phyloP scores from a whole-genome alignment of 2,329 filamentous ascomycete species.

The Pseudogymnoascus verrucosus region DNA sequence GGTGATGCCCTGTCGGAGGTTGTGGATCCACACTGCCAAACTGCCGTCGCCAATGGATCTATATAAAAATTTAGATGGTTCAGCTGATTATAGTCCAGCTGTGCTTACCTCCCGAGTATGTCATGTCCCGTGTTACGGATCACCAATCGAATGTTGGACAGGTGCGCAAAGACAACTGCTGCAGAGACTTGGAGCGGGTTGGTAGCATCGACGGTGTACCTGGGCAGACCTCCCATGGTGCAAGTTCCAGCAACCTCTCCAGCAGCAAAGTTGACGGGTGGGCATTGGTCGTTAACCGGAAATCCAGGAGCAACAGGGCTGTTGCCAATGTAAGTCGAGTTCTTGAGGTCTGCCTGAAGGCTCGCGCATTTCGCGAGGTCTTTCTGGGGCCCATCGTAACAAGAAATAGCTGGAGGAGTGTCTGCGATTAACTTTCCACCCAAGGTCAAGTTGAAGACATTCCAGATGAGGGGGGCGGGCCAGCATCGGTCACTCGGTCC shows the following conservation, averaged over 20 bases:
- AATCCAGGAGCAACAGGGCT: conserved; percentile 33
- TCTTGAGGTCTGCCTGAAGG: conserved; percentile 23
- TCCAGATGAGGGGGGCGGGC: conserved; percentile 26
- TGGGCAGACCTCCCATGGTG: conserved; percentile 29
- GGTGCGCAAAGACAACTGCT: conserved; percentile 37
- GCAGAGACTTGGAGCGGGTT: conserved; percentile 29
- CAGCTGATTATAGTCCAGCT: not conserved
- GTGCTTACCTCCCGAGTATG: conserved; percentile 31
- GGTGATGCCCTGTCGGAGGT: conserved; percentile 30
- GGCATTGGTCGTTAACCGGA: conserved; percentile 40
- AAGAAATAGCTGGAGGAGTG: conserved; percentile 27
- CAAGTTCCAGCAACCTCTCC: conserved; percentile 27
- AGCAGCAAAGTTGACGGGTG: conserved; percentile 20
- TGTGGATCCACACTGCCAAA: conserved; percentile 38
- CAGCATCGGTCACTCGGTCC: conserved; percentile 24
- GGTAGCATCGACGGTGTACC: conserved; percentile 33
- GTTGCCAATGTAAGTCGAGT: conserved; percentile 30
- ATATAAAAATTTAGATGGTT: not conserved
- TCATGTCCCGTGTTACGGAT: conserved; percentile 40
- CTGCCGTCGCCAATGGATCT: conserved; percentile 26
- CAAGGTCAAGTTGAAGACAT: conserved; percentile 27
- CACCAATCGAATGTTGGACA: conserved; percentile 35
- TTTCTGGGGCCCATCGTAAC: conserved; percentile 28
- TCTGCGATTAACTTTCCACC: conserved; percentile 28
- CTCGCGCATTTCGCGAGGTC: conserved; percentile 27